Base-by-base conservation (phyloP, 345 rosid species). In the Hypericum androsaemum region DNA sequence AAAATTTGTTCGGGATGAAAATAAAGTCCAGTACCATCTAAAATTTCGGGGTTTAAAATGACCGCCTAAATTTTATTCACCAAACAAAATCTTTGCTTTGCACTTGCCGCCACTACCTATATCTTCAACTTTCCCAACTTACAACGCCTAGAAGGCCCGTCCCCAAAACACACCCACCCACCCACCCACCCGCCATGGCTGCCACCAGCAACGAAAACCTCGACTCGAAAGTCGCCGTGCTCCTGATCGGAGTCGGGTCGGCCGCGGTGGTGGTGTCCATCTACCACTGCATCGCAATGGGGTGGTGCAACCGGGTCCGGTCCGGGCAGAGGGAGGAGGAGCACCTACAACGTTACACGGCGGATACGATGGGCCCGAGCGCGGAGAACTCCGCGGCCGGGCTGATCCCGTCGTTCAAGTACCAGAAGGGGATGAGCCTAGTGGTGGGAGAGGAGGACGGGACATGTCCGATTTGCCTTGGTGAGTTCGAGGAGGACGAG, bases 381-480 rank as follows among this genome's bases (percentile, higher is more conserved):
- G 8, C 55, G 0, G 77, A 75, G 68, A 62, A 43, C 44, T 72
- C 76, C 0, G 8, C 53, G 4, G 68, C 68, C 12, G 68, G 71
- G 8, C 65, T 64, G 43, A 67, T 82, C 40, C 78, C 75, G 5
- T 57, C 71, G 11, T 73, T 56, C 16, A 71, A 61, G 54, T 65
- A 66, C 61, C 54, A n/a, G 6, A 79, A 66, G 37, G 63, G 76
- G 0, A 50, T 40, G 43, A 59, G 49, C 16, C 35, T 44, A 22
- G 32, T 22, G 12, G 46, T 14, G 36, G 74, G 53, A 3, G 73
- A 66, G 0, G 78, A 78, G 0, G 63, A 53, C 5, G 49, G 49
- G 66, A 64, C 61, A 2, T 64, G 73, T 28, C 58, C 68, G 7
- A 60, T 67, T 41, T 74, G 79, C 52, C 48, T 74, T 41, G 32